Percentiles rank a stretch among this genome's conserved stretches.
phyloP scores from a whole-genome alignment of 2,329 filamentous ascomycete genomes.

The Ophiostoma perfectum region DNA sequence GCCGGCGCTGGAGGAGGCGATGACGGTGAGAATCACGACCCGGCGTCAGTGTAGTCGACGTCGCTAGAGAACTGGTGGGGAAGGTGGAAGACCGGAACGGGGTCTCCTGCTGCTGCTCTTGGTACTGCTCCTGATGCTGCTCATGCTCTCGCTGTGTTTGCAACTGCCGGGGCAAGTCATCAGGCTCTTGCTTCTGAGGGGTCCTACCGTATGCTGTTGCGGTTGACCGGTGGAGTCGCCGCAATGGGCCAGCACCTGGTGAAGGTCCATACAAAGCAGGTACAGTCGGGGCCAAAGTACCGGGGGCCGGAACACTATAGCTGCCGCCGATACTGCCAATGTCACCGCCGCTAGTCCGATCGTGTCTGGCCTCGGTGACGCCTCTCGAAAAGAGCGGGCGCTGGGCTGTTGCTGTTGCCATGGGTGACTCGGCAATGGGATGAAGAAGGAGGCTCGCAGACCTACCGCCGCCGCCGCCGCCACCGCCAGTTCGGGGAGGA shows the following conservation, averaged over 20 bases:
- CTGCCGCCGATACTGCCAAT: constrained; percentile 13
- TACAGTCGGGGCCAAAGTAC: background rate
- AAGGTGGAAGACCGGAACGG: background rate
- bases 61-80: constrained; percentile 10
- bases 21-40: constrained; percentile 13
- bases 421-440: constrained; percentile 19
- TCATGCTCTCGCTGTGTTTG: background rate
- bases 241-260: constrained; percentile 8
- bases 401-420: background rate
- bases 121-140: constrained; percentile 3
- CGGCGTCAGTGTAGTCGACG: background rate
- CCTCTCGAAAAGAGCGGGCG: background rate
- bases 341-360: no score
- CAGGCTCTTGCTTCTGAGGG: background rate
- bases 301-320: constrained; percentile 19
- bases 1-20: constrained; percentile 23
- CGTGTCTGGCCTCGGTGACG: background rate
- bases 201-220: background rate
- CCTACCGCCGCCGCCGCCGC: background rate
- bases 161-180: background rate
- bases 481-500: background rate
- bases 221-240: constrained; percentile 19
- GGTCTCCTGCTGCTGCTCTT: background rate
- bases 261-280: constrained; percentile 7
- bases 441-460: constrained; percentile 18